Evolutionary conservation across 176 grass and related monocot genomes (phyloP).

Genomic region (Hsuehochloa calcarea): DNA sequence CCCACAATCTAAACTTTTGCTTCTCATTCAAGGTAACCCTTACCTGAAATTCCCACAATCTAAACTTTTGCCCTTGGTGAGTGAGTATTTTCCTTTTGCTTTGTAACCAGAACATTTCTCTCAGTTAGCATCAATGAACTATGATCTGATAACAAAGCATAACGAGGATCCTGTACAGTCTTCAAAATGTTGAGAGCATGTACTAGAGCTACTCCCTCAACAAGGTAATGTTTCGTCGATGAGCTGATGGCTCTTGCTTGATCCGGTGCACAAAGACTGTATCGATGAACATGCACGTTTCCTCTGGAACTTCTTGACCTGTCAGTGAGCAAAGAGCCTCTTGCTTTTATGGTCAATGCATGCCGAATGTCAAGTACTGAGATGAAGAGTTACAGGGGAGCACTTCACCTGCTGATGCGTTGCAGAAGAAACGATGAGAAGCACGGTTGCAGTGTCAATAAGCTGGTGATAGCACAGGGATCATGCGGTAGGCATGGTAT

Average conservation of each 20-base stretch:
- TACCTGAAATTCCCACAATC: background rate
- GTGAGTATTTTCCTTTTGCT: background rate
- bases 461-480: background rate
- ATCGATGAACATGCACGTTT: background rate
- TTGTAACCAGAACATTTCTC: conserved; percentile 85
- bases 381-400: conserved; percentile 2
- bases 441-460: background rate
- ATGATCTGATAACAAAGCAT: conserved; percentile 83
- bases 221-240: background rate
- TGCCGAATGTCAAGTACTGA: background rate
- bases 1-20: background rate
- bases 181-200: conserved; percentile 56
- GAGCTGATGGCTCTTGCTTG: background rate
- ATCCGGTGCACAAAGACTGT: background rate
- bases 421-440: background rate
- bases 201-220: background rate
- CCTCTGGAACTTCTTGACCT: background rate
- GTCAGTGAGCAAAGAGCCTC: background rate
- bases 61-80: background rate
- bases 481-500: conserved; percentile 11
- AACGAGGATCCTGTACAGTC: conserved; percentile 53
- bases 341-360: background rate
- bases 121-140: conserved; percentile 95
- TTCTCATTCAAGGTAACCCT: conserved; percentile 91
- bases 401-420: background rate